Evolutionary conservation across 768 basidiomycete species (phyloP).

Genomic region (Tephrocybe sp.): DNA sequence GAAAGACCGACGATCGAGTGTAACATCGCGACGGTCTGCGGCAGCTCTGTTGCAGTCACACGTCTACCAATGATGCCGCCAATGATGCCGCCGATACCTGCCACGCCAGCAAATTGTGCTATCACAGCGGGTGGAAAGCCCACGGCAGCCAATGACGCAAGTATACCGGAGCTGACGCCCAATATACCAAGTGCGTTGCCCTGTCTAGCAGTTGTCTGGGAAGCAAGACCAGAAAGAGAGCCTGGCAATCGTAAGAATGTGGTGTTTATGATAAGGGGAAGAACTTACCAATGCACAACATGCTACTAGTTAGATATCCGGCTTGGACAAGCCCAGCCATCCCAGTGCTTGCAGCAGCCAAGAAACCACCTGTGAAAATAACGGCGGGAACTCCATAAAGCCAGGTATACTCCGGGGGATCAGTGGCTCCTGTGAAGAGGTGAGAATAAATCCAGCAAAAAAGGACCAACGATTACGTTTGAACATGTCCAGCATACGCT

Average conservation of each 20-base stretch:
- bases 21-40: slow-evolving; percentile 75
- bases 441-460: slow-evolving; percentile 1
- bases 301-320: slow-evolving; percentile 80
- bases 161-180: slow-evolving; percentile 79
- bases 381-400: slow-evolving; percentile 78
- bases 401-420: slow-evolving; percentile 89
- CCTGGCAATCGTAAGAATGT: slow-evolving; percentile 36
- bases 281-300: slow-evolving; percentile 76
- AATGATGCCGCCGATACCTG: slow-evolving; percentile 68
- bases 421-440: slow-evolving; percentile 59
- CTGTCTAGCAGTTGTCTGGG: slow-evolving; percentile 80
- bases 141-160: slow-evolving; percentile 79
- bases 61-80: slow-evolving; percentile 78
- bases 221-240: slow-evolving; percentile 77
- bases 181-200: slow-evolving; percentile 90
- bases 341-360: slow-evolving; percentile 80
- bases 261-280: neutral
- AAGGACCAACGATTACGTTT: slow-evolving; percentile 54
- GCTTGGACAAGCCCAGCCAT: slow-evolving; percentile 87
- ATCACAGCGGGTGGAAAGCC: slow-evolving; percentile 78
- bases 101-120: slow-evolving; percentile 75
- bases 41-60: slow-evolving; percentile 85
- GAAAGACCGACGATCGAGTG: slow-evolving; percentile 91
- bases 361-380: slow-evolving; percentile 81
- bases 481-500: slow-evolving; percentile 93